Percentiles rank a stretch among this genome's conserved stretches.
Evolutionary conservation across 305 asterid genomes (phyloP).

Genomic region (Solanum hybrid): DNA sequence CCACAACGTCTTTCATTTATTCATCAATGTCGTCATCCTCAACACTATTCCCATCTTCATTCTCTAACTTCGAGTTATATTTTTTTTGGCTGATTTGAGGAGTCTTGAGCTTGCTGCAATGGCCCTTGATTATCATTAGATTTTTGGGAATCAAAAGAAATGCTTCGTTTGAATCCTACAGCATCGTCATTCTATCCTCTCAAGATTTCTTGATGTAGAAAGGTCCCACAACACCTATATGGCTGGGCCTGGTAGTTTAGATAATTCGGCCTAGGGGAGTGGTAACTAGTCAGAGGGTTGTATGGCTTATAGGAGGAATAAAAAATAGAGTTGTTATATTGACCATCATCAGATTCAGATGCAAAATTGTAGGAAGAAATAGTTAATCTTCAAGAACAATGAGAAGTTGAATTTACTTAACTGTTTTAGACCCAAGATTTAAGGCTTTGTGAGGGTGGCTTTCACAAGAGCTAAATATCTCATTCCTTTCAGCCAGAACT

Average conservation of each 20-base stretch:
- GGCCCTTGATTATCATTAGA: constrained; percentile 20
- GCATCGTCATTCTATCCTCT: neutral
- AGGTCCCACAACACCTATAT: constrained; percentile 3
- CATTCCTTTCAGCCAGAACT: neutral
- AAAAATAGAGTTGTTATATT: neutral
- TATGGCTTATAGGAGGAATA: neutral
- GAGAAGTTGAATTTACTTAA: neutral
- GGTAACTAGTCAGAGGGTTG: neutral
- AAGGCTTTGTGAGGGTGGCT: neutral
- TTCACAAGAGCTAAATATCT: neutral
- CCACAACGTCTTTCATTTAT: constrained; percentile 22
- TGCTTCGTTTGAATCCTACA: neutral
- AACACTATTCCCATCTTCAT: neutral
- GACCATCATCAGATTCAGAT: neutral
- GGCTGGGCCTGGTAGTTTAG: neutral
- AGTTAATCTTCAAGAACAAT: neutral
- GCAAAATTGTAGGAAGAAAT: neutral
- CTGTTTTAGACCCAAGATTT: neutral
- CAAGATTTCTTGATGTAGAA: neutral
- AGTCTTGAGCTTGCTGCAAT: constrained; percentile 6
- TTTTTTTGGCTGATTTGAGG: neutral
- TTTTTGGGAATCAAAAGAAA: constrained; percentile 2
- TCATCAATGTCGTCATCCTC: constrained; percentile 5
- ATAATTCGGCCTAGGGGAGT: neutral
- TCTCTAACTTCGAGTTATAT: neutral